Evolutionary conservation across 306 rosid species (phyloP).

Genomic region (Carpinus viminea): DNA sequence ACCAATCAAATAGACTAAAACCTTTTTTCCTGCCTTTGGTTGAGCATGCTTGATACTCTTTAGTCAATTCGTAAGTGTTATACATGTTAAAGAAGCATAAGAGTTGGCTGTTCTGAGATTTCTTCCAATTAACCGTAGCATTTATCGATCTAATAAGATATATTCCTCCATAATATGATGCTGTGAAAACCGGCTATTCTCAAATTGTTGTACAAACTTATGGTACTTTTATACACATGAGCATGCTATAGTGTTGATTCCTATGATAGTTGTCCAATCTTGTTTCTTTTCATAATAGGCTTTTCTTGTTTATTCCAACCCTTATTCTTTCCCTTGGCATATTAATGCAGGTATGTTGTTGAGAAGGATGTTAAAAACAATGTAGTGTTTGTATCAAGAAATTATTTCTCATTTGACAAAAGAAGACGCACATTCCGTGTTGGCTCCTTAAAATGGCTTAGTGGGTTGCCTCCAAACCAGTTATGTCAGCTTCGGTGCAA

Average conservation of each 20-base stretch:
- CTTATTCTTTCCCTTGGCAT: not conserved
- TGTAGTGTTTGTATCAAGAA: slow-evolving; percentile 89
- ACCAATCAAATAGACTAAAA: not conserved
- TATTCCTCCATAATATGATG: not conserved
- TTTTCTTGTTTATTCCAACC: slow-evolving; percentile 4
- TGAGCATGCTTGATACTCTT: not conserved
- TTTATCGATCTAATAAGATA: not conserved
- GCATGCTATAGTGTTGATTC: not conserved
- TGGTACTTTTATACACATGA: not conserved
- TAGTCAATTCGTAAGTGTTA: not conserved
- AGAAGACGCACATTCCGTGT: slow-evolving; percentile 78
- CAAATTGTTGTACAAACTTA: not conserved
- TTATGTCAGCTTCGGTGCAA: slow-evolving; percentile 70
- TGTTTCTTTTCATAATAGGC: slow-evolving; percentile 3
- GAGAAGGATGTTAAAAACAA: slow-evolving; percentile 84
- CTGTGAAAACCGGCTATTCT: not conserved
- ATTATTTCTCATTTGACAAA: slow-evolving; percentile 87
- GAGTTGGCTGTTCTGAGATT: not conserved
- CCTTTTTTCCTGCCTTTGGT: not conserved
- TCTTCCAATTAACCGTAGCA: not conserved
- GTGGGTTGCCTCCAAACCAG: slow-evolving; percentile 58
- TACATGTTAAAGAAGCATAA: not conserved
- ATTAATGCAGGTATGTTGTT: slow-evolving; percentile 82
- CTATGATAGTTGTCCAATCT: not conserved
- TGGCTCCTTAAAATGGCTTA: slow-evolving; percentile 87